phyloP scores from a whole-genome alignment of 257 asterid species.

The Solanum microdontum region DNA sequence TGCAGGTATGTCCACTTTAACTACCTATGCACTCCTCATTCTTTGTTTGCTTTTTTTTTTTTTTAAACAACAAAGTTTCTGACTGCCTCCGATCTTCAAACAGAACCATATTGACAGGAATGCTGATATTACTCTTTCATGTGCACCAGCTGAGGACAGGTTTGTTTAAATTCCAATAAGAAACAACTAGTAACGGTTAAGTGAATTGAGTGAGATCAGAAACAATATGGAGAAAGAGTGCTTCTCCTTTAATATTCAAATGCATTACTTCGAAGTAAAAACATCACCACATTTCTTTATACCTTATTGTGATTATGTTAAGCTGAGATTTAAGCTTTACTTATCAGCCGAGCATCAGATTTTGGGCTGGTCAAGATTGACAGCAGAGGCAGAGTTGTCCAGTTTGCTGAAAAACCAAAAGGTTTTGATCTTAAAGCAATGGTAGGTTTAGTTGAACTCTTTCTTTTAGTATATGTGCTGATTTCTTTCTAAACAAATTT shows the following conservation, averaged over 20 bases:
- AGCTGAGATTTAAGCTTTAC: conserved; percentile 1
- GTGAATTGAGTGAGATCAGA: not conserved
- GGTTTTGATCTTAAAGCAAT: conserved; percentile 66
- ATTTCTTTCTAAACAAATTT: not conserved
- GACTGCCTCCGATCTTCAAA: conserved; percentile 7
- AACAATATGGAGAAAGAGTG: not conserved
- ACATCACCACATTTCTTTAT: not conserved
- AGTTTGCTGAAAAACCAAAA: conserved; percentile 81
- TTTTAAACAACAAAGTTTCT: not conserved
- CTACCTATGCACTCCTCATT: not conserved
- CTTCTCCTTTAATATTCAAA: not conserved
- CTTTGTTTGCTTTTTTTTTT: not conserved
- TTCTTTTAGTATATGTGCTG: not conserved
- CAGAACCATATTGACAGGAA: conserved; percentile 91
- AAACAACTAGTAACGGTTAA: not conserved
- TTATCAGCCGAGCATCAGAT: conserved; percentile 77
- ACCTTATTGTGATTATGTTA: not conserved
- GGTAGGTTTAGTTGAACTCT: conserved; percentile 31
- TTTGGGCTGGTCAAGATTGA: conserved; percentile 86
- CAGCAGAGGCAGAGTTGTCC: conserved; percentile 65
- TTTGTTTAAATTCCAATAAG: not conserved
- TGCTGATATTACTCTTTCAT: conserved; percentile 89
- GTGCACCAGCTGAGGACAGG: conserved; percentile 83
- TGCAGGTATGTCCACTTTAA: conserved; percentile 48
- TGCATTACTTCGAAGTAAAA: not conserved